Evolutionary conservation across 176 grass and related monocot species (phyloP).

Genomic region (Eremochloa ophiuroides): DNA sequence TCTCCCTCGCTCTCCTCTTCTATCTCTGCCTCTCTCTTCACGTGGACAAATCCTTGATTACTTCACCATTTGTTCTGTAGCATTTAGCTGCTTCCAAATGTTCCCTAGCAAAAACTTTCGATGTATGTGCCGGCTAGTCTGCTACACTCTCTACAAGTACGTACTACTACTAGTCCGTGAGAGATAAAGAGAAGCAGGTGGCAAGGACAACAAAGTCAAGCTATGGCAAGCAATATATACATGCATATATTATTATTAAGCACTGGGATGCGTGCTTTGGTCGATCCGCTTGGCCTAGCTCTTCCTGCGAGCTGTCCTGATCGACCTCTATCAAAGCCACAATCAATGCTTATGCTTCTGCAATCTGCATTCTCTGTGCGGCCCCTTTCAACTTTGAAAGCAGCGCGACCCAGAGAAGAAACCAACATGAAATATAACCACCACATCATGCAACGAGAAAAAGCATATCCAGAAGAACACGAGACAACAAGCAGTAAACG

Average conservation of each 20-base stretch:
- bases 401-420: constrained; percentile 40
- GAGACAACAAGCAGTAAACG: constrained; percentile 26
- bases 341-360: constrained; percentile 18
- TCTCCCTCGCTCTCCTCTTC: not conserved
- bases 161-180: not conserved
- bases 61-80: constrained; percentile 42
- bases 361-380: not conserved
- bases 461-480: not conserved
- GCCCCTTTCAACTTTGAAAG: constrained; percentile 40
- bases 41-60: constrained; percentile 22
- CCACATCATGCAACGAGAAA: not conserved
- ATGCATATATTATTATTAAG: not conserved
- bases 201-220: constrained; percentile 28
- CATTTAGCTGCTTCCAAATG: constrained; percentile 41
- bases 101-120: constrained; percentile 24
- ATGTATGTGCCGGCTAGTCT: not conserved
- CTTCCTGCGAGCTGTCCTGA: constrained; percentile 17
- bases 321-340: not conserved
- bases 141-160: no score
- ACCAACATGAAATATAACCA: constrained; percentile 55
- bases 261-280: constrained; percentile 31
- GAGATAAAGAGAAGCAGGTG: not conserved
- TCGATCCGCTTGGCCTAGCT: constrained; percentile 22
- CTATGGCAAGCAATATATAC: not conserved
- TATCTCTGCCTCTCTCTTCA: constrained; percentile 17